Evolutionary conservation across 108 stramenopile genomes (phyloP), one percentile per base, ranked within the genome.

Genomic region (Mediolabrus comicus): DNA sequence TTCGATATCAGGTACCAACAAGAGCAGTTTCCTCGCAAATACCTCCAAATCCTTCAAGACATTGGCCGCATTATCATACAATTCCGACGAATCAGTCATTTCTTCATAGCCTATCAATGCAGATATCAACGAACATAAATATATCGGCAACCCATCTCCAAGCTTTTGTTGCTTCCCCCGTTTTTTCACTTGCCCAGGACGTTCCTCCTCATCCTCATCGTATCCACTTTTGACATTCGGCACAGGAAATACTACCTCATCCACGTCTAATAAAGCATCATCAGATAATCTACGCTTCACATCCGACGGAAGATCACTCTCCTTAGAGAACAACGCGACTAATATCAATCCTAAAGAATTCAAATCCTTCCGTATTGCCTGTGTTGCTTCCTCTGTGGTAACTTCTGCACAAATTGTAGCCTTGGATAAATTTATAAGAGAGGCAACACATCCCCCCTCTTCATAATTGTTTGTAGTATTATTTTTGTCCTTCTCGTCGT

Each of bases 41-140:
- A 67, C 28, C 25, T 55, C 53, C 54, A 67, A 56, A 56, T 67
- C 66, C 10, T 36, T 26, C 30, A 67, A 53, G 8, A 67, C 66
- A 25, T 55, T 11, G 7, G 36, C 38, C 25, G 38, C 35, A n/a
- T 39, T 19, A 1, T 67, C 34, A 38, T 67, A 67, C 3, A 24
- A 35, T 29, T 29, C 12, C 9, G 12, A 35, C 4, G 7, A 11
- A 29, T 67, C 11, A 4, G 27, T 54, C 16, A 3, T 36, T 0
- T 67, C 16, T 11, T 39, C 27, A 12, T 35, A 26, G 13, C 53
- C 54, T 10, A 67, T 19, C 28, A 67, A 35, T 29, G 66, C 53
- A 8, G 38, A 67, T 26, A 56, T 53, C 35, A 67, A 12, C 8
- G 54, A 67, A 13, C 34, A 32, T 4, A 67, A 34, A 54, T 67